Conservation (phyloP, 2,329 filamentous ascomycete genomes). For the Amauroascus verrucosus region DNA sequence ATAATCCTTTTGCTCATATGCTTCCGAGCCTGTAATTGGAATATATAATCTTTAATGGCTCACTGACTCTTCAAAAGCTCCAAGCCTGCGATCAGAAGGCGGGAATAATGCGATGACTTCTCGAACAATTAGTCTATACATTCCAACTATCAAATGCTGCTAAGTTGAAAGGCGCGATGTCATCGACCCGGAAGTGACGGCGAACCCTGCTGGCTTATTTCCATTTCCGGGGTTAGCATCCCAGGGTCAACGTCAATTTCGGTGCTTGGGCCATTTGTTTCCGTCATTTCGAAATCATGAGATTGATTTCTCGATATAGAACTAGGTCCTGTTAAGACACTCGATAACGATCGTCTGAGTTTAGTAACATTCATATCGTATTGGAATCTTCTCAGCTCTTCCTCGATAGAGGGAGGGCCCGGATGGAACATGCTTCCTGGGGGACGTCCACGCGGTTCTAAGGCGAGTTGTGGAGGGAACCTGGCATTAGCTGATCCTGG, state of each 20-base stretch:
- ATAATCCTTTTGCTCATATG: too few relatives aligned
- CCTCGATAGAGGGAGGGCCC: background rate
- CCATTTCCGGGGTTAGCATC: background rate
- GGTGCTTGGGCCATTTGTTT: too few relatives aligned
- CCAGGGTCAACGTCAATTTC: background rate
- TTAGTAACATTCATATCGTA: slow-evolving; percentile 8
- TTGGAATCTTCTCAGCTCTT: slow-evolving; percentile 12
- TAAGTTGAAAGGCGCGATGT: background rate
- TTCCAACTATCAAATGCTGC: too few relatives aligned
- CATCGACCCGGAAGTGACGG: background rate
- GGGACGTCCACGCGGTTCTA: background rate
- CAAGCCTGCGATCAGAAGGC: too few relatives aligned
- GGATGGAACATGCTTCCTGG: background rate
- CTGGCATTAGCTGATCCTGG: background rate
- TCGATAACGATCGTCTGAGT: background rate
- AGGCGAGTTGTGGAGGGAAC: background rate
- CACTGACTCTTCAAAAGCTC: background rate
- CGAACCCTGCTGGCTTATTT: background rate
- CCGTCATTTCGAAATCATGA: background rate
- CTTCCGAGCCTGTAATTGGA: background rate
- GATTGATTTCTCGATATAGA: background rate
- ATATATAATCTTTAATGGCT: too few relatives aligned
- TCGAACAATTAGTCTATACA: too few relatives aligned
- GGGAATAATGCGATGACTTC: too few relatives aligned
- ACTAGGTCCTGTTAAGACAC: background rate